Evolutionary conservation across 2,329 filamentous ascomycete species (phyloP).

Genomic region (Penicillium janthinellum): DNA sequence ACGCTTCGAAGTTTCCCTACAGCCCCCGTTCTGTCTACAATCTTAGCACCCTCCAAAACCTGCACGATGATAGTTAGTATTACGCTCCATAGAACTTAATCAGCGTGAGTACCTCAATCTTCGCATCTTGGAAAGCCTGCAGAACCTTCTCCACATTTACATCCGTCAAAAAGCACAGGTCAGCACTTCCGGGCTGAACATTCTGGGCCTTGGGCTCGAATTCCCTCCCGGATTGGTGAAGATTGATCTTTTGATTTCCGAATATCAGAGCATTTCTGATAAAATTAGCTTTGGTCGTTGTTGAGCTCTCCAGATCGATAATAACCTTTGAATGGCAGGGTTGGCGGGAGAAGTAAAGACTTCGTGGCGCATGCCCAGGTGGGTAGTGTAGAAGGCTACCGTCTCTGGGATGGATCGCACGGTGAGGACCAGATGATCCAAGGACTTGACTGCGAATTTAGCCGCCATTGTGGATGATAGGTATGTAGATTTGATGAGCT

Average conservation of each 20-base stretch:
- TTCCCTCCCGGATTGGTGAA: constrained; percentile 60
- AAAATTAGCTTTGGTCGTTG: neutral
- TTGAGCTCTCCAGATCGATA: neutral
- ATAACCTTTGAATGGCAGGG: constrained; percentile 29
- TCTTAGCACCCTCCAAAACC: constrained; percentile 49
- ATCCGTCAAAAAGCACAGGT: constrained; percentile 62
- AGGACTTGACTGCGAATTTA: constrained; percentile 43
- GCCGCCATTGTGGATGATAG: constrained; percentile 14
- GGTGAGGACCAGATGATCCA: constrained; percentile 65
- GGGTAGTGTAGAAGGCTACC: constrained; percentile 56
- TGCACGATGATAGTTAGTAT: constrained; percentile 30
- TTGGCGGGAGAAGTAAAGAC: constrained; percentile 51
- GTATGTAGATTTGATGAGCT: neutral
- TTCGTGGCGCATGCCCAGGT: constrained; percentile 60
- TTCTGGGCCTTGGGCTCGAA: constrained; percentile 61
- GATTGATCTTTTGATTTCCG: constrained; percentile 63
- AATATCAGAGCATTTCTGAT: constrained; percentile 58
- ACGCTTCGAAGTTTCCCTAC: constrained; percentile 58
- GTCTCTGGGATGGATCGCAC: constrained; percentile 55
- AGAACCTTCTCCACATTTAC: constrained; percentile 53
- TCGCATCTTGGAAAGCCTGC: constrained; percentile 41
- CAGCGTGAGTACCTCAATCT: constrained; percentile 41
- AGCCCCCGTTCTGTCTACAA: constrained; percentile 60
- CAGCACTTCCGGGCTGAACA: constrained; percentile 59
- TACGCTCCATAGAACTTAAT: neutral